Evolutionary conservation across 2,329 filamentous ascomycete species (phyloP).

Genomic region (Aspergillus sp.): DNA sequence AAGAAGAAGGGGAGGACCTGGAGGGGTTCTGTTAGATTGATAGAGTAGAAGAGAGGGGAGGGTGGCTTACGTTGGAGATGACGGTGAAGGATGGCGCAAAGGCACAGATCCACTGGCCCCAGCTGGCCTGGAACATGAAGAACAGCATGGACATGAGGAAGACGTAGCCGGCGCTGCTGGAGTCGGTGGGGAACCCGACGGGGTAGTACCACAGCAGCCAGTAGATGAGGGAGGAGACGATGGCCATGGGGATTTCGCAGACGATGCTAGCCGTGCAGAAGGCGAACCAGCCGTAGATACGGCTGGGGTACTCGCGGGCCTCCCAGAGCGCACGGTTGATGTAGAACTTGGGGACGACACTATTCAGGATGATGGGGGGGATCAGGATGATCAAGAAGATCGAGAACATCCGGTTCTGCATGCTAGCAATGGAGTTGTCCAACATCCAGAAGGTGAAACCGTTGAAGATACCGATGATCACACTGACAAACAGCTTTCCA

Average conservation of each 20-base stretch:
- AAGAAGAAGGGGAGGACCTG: constrained; percentile 74
- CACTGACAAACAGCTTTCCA: constrained; percentile 69
- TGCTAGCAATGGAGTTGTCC: constrained; percentile 62
- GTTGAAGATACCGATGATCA: constrained; percentile 73
- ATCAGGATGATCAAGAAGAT: constrained; percentile 64
- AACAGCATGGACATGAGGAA: constrained; percentile 78
- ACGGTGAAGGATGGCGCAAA: constrained; percentile 77
- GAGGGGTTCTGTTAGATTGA: neutral
- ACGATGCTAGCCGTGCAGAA: constrained; percentile 73
- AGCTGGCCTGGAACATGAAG: constrained; percentile 70
- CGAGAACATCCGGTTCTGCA: constrained; percentile 78
- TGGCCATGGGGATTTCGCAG: constrained; percentile 68
- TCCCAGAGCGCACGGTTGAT: constrained; percentile 70
- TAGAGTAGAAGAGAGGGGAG: neutral
- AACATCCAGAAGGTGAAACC: constrained; percentile 75
- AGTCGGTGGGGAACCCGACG: constrained; percentile 65
- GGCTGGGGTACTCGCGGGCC: constrained; percentile 67
- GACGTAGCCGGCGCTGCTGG: constrained; percentile 66
- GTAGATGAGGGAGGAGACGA: constrained; percentile 65
- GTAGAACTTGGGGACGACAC: constrained; percentile 74
- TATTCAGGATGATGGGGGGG: constrained; percentile 70
- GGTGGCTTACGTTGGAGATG: constrained; percentile 58
- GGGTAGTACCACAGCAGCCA: constrained; percentile 76
- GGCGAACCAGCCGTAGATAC: constrained; percentile 75
- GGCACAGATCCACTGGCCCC: constrained; percentile 82